Base-by-base conservation (phyloP, 1,139 yeast genomes). In the Trichomonascaceae sp. region DNA sequence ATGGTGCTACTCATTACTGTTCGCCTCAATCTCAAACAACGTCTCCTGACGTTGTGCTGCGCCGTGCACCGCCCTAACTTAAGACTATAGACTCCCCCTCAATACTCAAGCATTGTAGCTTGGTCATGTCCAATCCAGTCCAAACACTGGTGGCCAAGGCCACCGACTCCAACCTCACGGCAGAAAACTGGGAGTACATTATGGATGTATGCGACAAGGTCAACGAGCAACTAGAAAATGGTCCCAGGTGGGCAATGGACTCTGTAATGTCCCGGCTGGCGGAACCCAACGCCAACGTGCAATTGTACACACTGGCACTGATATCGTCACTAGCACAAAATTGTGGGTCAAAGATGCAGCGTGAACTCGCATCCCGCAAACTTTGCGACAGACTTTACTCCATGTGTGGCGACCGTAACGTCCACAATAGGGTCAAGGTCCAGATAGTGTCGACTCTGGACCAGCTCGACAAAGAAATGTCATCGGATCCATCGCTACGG, bases 311-410 rank as follows among this genome's bases (percentile, higher is more conserved):
- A 0, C 58, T 89, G 35, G 69, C 94, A 0, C 59, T 89, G 36
- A 59, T 82, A 14, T 69, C 74, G 14, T 77, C 95, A 0, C 57
- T 84, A 26, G 94, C 94, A 1, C 95, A 87, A 56, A 89, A 89
- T 54, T 87, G 97, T 59, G 97, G 97, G 1, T 76, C 93, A 2
- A 65, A 85, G 45, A 72, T 81, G 71, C 76, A 76, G 47, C 85
- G 81, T 42, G 84, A 78, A 46, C 74, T 87, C 30, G 87, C 94
- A 25, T 65, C 85, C 16, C 72, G 71, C 44, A 51, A 67, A 8
- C 84, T 85, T 51, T 70, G 85, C 18, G 63, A 65, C 30, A 64
- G 66, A 16, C 60, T 89, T 32, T 50, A 74, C 26, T 64, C 65
- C 38, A 62, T 76, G 43, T 62, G 82, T 22, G 66, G 65, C 13